Conservation (phyloP, 192 early-diverging fungal species). For the Mortierella hygrophila region DNA sequence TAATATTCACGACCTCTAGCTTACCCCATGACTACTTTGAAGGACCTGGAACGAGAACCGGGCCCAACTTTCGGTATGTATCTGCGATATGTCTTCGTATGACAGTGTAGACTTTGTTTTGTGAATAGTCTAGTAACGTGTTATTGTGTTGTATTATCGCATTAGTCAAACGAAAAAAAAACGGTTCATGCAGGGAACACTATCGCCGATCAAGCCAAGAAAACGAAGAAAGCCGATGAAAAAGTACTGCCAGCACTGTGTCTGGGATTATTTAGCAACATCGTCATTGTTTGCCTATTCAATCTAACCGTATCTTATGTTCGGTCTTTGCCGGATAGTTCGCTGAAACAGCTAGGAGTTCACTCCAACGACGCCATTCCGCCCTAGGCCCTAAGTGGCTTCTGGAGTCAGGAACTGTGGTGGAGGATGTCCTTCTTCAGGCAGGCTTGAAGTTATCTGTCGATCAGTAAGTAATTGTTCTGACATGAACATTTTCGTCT, state of each 20-base stretch:
- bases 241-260: neutral
- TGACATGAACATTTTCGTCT: neutral
- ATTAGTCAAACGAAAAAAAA: neutral
- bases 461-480: constrained; percentile 8
- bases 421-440: constrained; percentile 17
- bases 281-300: neutral
- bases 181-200: neutral
- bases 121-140: neutral
- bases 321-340: neutral
- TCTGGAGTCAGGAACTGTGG: constrained; percentile 12
- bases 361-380: constrained; percentile 13
- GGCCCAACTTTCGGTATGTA: constrained; percentile 8
- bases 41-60: constrained; percentile 4
- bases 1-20: constrained; percentile 1
- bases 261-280: neutral
- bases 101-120: neutral
- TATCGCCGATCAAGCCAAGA: too few relatives aligned
- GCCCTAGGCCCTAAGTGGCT: constrained; percentile 16
- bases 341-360: constrained; percentile 6
- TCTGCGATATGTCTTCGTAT: constrained; percentile 9
- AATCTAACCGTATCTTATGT: constrained; percentile 2
- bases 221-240: neutral
- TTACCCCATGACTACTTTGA: constrained; percentile 7
- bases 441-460: constrained; percentile 19
- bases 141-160: neutral